A percentile compares a stretch with the other conserved stretches of the same genome.
Evolutionary conservation across 108 stramenopile genomes (phyloP).

Genomic region (Cylindrotheca fusiformis): DNA sequence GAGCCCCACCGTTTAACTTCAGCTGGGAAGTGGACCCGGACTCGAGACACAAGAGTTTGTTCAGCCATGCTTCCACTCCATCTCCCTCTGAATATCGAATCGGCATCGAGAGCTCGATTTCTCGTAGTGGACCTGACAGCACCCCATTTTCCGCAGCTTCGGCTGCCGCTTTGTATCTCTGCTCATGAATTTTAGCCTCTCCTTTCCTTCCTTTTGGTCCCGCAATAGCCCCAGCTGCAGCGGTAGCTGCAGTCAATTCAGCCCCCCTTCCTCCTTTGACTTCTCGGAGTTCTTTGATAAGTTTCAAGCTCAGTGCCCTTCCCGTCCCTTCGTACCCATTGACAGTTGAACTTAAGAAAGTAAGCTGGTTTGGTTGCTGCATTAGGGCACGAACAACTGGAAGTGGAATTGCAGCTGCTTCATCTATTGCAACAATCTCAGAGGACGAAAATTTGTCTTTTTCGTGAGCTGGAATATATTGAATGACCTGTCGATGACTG

Average conservation of each 20-base stretch:
- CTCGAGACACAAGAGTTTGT: conserved; percentile 94
- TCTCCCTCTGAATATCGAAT: conserved; percentile 94
- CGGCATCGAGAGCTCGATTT: conserved; percentile 90
- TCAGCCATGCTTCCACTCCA: conserved; percentile 95
- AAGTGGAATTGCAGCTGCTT: conserved; percentile 99
- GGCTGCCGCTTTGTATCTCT: conserved; percentile 82
- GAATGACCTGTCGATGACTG: conserved; percentile 89
- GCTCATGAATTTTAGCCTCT: conserved; percentile 90
- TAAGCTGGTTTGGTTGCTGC: conserved; percentile 69
- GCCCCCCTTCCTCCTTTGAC: conserved; percentile 49
- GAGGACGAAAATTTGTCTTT: conserved; percentile 90
- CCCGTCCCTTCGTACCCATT: conserved; percentile 99
- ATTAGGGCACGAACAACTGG: conserved; percentile 90
- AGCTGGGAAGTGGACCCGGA: conserved; percentile 46
- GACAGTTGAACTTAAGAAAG: conserved; percentile 95
- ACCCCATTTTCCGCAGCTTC: conserved; percentile 29
- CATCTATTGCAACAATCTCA: conserved; percentile 97
- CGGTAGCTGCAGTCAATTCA: conserved; percentile 50
- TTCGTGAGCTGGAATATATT: conserved; percentile 87
- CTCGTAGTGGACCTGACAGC: conserved; percentile 59
- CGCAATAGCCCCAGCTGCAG: conserved; percentile 65
- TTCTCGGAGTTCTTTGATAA: conserved; percentile 94
- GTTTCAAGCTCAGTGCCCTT: conserved; percentile 93
- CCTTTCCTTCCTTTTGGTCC: conserved; percentile 81
- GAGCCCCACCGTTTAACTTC: conserved; percentile 79